A percentile compares a stretch with the other conserved stretches of the same genome.
Evolutionary conservation across 83 land plant genomes (phyloP).

Genomic region (Larix sibirica): DNA sequence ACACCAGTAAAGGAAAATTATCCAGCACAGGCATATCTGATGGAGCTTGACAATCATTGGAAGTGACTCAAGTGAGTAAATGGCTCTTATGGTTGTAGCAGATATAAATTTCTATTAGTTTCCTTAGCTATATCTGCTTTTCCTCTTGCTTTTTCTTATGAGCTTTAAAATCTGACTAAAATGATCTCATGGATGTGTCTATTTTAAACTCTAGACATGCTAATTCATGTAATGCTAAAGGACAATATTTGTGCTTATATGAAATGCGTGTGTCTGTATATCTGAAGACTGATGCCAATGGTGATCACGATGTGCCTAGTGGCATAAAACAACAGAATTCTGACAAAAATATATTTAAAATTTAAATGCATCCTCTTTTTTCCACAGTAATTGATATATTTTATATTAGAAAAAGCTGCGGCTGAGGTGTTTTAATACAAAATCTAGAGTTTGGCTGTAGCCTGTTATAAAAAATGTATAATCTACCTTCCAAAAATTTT

Average conservation of each 20-base stretch:
- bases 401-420: too few species aligned
- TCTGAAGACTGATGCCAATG: neutral
- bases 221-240: neutral
- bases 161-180: neutral
- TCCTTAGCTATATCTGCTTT: neutral
- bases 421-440: too few species aligned
- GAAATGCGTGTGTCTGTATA: neutral
- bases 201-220: neutral
- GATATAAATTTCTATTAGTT: neutral
- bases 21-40: neutral
- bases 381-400: too few species aligned
- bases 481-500: too few species aligned
- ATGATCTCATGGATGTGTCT: neutral
- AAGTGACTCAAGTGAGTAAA: neutral
- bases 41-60: neutral
- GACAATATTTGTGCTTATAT: neutral
- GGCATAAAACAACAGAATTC: too few species aligned
- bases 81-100: neutral
- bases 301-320: neutral
- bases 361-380: too few species aligned
- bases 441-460: too few species aligned
- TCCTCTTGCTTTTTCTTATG: neutral
- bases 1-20: conserved; percentile 7
- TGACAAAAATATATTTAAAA: too few species aligned
- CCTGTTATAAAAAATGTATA: too few species aligned